phyloP scores from a whole-genome alignment of 805 yeast genomes.

The Metschnikowia kunwiensis region DNA sequence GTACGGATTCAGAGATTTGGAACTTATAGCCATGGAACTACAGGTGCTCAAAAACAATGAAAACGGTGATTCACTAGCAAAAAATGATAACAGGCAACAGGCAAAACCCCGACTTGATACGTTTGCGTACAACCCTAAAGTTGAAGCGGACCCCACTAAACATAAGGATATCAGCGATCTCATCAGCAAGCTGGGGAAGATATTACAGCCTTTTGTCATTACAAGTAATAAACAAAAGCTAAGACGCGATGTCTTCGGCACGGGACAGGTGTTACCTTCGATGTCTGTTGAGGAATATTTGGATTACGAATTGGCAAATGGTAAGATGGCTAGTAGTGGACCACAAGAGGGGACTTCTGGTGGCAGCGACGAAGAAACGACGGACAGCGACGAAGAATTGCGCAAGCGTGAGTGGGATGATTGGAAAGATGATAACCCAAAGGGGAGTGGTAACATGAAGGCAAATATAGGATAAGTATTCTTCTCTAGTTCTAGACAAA shows the following conservation, averaged over 20 bases:
- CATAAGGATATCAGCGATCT: constrained; percentile 32
- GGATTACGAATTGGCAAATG: constrained; percentile 80
- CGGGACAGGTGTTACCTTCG: constrained; percentile 90
- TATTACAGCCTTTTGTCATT: constrained; percentile 80
- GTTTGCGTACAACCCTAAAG: constrained; percentile 58
- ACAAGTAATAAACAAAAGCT: constrained; percentile 53
- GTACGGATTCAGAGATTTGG: constrained; percentile 54
- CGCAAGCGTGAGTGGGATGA: constrained; percentile 90
- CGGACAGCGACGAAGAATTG: constrained; percentile 65
- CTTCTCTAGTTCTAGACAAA: constrained; percentile 6
- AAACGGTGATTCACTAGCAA: constrained; percentile 6
- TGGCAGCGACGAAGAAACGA: constrained; percentile 52
- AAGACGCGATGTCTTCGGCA: constrained; percentile 70
- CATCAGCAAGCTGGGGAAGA: constrained; percentile 70
- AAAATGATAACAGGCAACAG: constrained; percentile 19
- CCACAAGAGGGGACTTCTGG: constrained; percentile 32
- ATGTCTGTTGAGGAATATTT: constrained; percentile 91
- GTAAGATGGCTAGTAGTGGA: constrained; percentile 65
- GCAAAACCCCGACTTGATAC: constrained; percentile 18
- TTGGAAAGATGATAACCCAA: constrained; percentile 78
- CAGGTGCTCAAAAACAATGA: constrained; percentile 48
- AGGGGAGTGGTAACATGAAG: constrained; percentile 86
- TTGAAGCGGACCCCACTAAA: constrained; percentile 49
- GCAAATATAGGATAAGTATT: constrained; percentile 35
- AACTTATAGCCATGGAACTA: constrained; percentile 60